Percentiles rank a stretch among this genome's conserved stretches.
Conservation (phyloP, 495 filamentous ascomycete genomes). For the Penicillium roqueforti region DNA sequence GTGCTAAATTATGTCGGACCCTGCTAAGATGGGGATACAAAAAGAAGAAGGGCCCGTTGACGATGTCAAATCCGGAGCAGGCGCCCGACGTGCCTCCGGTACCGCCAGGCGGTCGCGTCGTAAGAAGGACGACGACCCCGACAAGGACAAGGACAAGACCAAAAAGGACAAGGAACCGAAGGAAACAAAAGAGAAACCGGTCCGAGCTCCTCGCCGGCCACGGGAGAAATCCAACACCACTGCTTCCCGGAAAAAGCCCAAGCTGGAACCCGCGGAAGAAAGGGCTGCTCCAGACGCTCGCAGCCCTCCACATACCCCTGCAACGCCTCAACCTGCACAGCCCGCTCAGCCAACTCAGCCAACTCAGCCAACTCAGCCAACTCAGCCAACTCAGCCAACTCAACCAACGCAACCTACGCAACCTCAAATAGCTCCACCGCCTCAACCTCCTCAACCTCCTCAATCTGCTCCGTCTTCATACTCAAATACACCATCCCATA, state of each 20-base stretch:
- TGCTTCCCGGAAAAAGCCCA: constrained; percentile 45
- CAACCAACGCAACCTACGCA: no score
- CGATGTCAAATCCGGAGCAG: constrained; percentile 15
- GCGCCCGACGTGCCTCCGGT: constrained; percentile 29
- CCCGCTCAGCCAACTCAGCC: neutral
- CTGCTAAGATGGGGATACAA: constrained; percentile 10
- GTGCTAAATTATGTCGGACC: constrained; percentile 21
- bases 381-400: constrained; percentile 1
- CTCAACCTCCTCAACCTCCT: constrained; percentile 19
- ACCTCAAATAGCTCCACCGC: constrained; percentile 10
- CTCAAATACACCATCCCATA: constrained; percentile 17
- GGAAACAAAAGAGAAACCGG: constrained; percentile 33
- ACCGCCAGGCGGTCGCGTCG: constrained; percentile 43
- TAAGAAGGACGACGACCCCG: constrained; percentile 40
- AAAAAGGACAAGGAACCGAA: constrained; percentile 26
- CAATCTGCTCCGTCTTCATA: constrained; percentile 23
- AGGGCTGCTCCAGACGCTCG: constrained; percentile 5
- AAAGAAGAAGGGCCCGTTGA: constrained; percentile 19
- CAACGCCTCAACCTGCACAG: constrained; percentile 13
- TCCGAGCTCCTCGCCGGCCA: constrained; percentile 36
- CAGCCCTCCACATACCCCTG: constrained; percentile 11
- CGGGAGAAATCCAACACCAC: constrained; percentile 38
- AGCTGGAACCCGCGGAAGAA: constrained; percentile 34
- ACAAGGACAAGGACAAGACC: constrained; percentile 20
- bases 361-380: constrained; percentile 3